Evolutionary conservation across 257 asterid species (phyloP).

Genomic region (Nicotiana otophora): DNA sequence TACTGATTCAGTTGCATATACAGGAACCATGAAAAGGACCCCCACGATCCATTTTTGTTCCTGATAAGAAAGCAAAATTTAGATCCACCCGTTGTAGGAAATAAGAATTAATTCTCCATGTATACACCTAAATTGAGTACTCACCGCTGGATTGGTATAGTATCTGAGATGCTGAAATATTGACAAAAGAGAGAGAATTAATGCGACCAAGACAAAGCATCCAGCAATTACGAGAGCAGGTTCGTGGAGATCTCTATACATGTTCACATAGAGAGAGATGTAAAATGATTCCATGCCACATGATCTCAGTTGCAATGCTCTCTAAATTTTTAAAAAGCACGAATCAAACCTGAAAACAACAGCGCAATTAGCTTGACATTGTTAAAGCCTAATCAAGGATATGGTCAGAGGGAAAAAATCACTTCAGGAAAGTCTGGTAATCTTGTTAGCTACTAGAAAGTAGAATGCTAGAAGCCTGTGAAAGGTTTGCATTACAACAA

Average conservation of each 20-base stretch:
- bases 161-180: conserved; percentile 73
- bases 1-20: conserved; percentile 84
- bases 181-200: conserved; percentile 59
- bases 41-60: conserved; percentile 96
- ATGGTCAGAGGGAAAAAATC: background rate
- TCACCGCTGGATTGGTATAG: conserved; percentile 75
- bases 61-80: conserved; percentile 29
- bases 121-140: conserved; percentile 14
- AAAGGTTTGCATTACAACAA: too few species aligned
- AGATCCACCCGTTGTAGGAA: background rate
- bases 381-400: background rate
- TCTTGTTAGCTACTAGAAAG: background rate
- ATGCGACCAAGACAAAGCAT: conserved; percentile 49
- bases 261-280: conserved; percentile 29
- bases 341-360: background rate
- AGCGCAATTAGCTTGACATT: background rate
- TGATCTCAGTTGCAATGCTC: conserved; percentile 6
- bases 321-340: background rate
- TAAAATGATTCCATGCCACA: conserved; percentile 34
- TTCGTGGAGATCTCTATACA: conserved; percentile 39
- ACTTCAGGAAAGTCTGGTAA: background rate
- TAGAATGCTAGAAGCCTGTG: background rate
- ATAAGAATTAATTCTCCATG: background rate
- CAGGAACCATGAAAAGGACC: conserved; percentile 85
- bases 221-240: conserved; percentile 49